Percentiles rank a stretch among this genome's conserved stretches.
These are phyloP conservation scores for Discostella stelligeroides DNA, from an alignment of 108 stramenopile genomes.

Conservation along the genomic window DNA sequence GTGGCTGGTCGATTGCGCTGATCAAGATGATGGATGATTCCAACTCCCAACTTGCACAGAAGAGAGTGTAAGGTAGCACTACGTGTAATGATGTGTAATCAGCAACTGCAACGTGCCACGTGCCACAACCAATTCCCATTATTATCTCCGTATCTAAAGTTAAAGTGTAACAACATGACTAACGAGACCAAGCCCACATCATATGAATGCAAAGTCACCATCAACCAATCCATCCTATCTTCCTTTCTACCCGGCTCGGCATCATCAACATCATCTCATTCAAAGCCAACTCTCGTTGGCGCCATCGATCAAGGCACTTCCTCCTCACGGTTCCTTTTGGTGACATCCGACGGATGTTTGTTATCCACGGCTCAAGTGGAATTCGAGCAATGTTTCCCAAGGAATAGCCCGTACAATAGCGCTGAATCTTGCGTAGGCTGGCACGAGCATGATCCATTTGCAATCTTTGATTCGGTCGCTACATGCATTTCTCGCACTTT, in stretches of 20 bases:
- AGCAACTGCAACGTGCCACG: no score
- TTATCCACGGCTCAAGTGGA: constrained; percentile 89
- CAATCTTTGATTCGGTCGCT: constrained; percentile 74
- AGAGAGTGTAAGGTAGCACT: no score
- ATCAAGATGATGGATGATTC: no score
- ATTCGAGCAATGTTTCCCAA: constrained; percentile 87
- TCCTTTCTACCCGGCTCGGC: constrained; percentile 8
- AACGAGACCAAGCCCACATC: neutral
- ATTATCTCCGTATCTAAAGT: no score
- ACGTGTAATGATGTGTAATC: neutral
- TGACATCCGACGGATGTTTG: constrained; percentile 72
- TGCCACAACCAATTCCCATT: no score
- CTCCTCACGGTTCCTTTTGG: constrained; percentile 89
- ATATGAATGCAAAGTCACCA: constrained; percentile 24
- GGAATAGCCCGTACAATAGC: constrained; percentile 27
- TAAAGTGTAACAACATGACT: constrained; percentile 16
- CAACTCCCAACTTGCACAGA: no score
- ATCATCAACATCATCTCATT: constrained; percentile 10
- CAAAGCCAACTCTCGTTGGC: constrained; percentile 63
- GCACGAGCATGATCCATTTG: constrained; percentile 86
- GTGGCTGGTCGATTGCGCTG: no score
- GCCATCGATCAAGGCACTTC: constrained; percentile 98
- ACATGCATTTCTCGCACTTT: constrained; percentile 58
- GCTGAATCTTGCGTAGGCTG: constrained; percentile 32
- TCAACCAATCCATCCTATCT: constrained; percentile 38